Base-by-base conservation (phyloP, 331 rosid species). In the Phaseolus coccineus region DNA sequence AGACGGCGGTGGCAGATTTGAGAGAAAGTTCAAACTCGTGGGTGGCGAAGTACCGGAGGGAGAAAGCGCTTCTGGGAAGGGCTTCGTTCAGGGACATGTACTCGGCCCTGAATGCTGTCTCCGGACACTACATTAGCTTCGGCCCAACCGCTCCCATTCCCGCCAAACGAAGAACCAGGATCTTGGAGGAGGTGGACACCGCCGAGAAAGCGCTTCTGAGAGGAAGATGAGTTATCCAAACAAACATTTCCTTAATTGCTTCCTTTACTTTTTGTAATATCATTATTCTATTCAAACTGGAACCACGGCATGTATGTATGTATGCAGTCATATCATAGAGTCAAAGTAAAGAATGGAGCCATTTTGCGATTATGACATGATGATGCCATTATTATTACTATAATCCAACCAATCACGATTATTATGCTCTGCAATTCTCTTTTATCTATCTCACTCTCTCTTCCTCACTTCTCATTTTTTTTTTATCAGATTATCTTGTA, bases 121-220 rank as follows among this genome's bases (percentile, higher is more conserved):
- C 99, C 0, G 97, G 99, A 0, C 99, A 95, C 74, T 96, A 96
- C 67, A 89, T 96, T 53, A 93, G 99, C 71, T 96, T 96, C 51
- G 99, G 99, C 11, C 96, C 99, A 4, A 89, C 97, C 1, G 94
- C 99, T 55, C 99, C 96, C 35, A 88, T 96, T 56, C 99, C 98
- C n/a, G 92, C 95, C 0, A 93, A 96, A 86, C 81, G 99, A 47
- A 91, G 64, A 78, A 89, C 89, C 0, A 88, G 99, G 79, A 93
- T 96, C 35, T 87, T 96, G 87, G 99, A 96, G 76, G 99, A 96
- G 84, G 80, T 96, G 12, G 94, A 88, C 13, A 90, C 92, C 10
- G 99, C 98, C 0, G 93, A 90, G 84, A 96, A 96, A 81, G 93
- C 97, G 30, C 89, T 95, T 33, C 57, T 47, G 2, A 87, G 98